phyloP scores from a whole-genome alignment of 2,329 filamentous ascomycete genomes.

The Alternaria panax region DNA sequence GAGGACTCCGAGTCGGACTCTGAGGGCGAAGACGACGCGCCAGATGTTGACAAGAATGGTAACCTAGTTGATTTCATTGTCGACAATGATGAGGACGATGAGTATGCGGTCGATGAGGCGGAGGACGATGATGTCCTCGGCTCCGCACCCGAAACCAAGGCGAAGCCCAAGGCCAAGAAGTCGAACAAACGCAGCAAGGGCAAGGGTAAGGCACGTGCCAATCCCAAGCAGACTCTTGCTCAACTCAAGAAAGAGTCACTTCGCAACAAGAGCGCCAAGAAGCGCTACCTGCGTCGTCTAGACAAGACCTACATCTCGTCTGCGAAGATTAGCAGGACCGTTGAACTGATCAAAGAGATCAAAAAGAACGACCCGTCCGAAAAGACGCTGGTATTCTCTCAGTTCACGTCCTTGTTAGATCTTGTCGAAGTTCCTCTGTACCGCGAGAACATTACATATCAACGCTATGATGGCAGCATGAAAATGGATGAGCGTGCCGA shows the following conservation, averaged over 20 bases:
- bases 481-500: slow-evolving; percentile 69
- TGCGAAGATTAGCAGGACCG: slow-evolving; percentile 74
- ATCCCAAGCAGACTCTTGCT: slow-evolving; percentile 60
- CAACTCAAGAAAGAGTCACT: slow-evolving; percentile 72
- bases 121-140: slow-evolving; percentile 20
- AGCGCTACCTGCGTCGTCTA: slow-evolving; percentile 73
- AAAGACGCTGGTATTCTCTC: slow-evolving; percentile 83
- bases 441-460: slow-evolving; percentile 64
- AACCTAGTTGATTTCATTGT: slow-evolving; percentile 65
- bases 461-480: slow-evolving; percentile 82
- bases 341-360: slow-evolving; percentile 68
- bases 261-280: slow-evolving; percentile 70
- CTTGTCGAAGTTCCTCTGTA: slow-evolving; percentile 76
- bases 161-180: slow-evolving; percentile 34
- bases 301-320: slow-evolving; percentile 74
- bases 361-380: slow-evolving; percentile 62
- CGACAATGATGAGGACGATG: slow-evolving; percentile 53
- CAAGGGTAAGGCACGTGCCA: slow-evolving; percentile 52
- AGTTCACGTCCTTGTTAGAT: slow-evolving; percentile 81
- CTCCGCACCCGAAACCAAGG: slow-evolving; percentile 28
- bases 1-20: slow-evolving; percentile 41
- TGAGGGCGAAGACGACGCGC: slow-evolving; percentile 49
- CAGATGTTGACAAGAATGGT: slow-evolving; percentile 45
- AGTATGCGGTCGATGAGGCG: slow-evolving; percentile 53
- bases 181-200: slow-evolving; percentile 49